These are phyloP conservation scores for Ceratocystis variospora DNA, from an alignment of 2,329 filamentous ascomycete species.

Conservation along the genomic window DNA sequence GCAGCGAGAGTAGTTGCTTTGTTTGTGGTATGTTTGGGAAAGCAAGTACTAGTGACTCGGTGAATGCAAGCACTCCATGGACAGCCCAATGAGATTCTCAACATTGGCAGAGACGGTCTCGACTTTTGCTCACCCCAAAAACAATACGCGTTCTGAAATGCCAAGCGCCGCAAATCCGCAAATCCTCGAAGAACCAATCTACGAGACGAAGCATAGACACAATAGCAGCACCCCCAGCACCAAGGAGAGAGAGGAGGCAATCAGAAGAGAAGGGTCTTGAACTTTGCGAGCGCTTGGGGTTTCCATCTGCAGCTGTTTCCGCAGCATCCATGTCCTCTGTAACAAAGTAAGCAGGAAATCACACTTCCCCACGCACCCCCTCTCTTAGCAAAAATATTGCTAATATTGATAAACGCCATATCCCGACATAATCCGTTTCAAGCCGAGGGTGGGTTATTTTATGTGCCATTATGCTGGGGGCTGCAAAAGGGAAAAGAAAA, in stretches of 20 bases:
- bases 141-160: background rate
- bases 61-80: no score
- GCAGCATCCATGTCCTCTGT: background rate
- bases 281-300: constrained; percentile 1
- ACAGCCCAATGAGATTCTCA: no score
- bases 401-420: background rate
- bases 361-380: background rate
- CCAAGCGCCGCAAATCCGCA: constrained; percentile 3
- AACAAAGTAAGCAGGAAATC: background rate
- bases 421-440: constrained; percentile 7
- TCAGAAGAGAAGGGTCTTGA: background rate
- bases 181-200: background rate
- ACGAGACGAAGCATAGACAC: background rate
- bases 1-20: background rate
- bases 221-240: background rate
- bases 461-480: background rate
- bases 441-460: background rate
- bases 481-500: background rate
- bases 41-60: no score
- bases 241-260: background rate
- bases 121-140: no score
- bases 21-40: background rate
- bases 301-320: background rate
- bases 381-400: background rate
- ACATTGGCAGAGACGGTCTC: no score